Evolutionary conservation across 805 yeast species (phyloP).

Genomic region (Saccharomyces paradoxus): DNA sequence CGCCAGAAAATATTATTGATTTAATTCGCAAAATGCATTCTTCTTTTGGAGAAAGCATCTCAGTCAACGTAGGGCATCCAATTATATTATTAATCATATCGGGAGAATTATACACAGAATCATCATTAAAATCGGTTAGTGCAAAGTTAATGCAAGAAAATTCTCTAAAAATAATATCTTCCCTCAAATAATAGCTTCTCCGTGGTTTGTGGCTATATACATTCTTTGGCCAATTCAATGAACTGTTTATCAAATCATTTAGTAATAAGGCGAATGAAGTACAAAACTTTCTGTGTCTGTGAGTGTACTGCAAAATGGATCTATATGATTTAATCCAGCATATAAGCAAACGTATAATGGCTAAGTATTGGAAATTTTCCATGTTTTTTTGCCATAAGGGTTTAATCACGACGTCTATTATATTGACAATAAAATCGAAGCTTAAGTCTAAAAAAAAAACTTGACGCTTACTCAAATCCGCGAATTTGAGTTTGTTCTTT

Average conservation of each 20-base stretch:
- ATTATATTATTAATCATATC: slow-evolving; percentile 4
- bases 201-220: slow-evolving; percentile 5
- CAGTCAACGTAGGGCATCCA: slow-evolving; percentile 3
- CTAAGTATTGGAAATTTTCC: slow-evolving; percentile 14
- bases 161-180: slow-evolving; percentile 12
- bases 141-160: slow-evolving; percentile 8
- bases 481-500: slow-evolving; percentile 3
- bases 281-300: slow-evolving; percentile 23
- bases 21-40: slow-evolving; percentile 8
- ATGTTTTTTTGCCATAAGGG: slow-evolving; percentile 12
- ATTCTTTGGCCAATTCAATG: not conserved
- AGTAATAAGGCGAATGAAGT: slow-evolving; percentile 19
- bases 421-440: slow-evolving; percentile 31
- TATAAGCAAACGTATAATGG: slow-evolving; percentile 41
- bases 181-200: slow-evolving; percentile 11
- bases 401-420: slow-evolving; percentile 23
- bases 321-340: slow-evolving; percentile 49
- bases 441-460: slow-evolving; percentile 29
- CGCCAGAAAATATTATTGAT: slow-evolving; percentile 8
- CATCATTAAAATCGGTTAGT: slow-evolving; percentile 14
- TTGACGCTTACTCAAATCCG: not conserved
- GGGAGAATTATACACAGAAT: not conserved
- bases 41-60: slow-evolving; percentile 1
- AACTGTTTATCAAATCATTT: slow-evolving; percentile 16
- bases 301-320: slow-evolving; percentile 30